phyloP scores from a whole-genome alignment of 441 rosid genomes.

The Syzygium syzygioides region DNA sequence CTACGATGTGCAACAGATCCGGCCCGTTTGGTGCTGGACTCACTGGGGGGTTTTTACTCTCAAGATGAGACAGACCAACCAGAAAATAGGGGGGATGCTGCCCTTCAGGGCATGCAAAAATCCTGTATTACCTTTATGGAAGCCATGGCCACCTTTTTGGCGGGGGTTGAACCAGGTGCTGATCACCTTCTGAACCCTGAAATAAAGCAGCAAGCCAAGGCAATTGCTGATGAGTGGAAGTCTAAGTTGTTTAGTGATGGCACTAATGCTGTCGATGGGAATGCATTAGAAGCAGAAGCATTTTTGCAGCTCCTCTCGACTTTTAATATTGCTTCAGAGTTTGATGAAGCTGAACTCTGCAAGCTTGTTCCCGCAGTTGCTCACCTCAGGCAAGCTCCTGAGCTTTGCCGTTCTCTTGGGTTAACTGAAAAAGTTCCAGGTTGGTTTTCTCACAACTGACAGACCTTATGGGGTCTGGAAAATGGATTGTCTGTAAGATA shows the following conservation, averaged over 20 bases:
- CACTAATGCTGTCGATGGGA: conserved; percentile 27
- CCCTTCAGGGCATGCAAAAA: conserved; percentile 35
- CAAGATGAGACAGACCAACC: conserved; percentile 27
- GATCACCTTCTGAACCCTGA: conserved; percentile 38
- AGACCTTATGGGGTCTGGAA: conserved; percentile 31
- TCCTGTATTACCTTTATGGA: conserved; percentile 29
- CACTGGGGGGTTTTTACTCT: conserved; percentile 35
- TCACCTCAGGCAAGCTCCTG: conserved; percentile 37
- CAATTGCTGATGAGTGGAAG: conserved; percentile 41
- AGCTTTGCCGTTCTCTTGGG: conserved; percentile 35
- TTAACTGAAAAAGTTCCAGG: conserved; percentile 18
- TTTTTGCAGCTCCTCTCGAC: conserved; percentile 47
- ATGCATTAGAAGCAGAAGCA: conserved; percentile 38
- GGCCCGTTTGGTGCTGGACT: conserved; percentile 37
- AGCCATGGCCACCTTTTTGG: conserved; percentile 32
- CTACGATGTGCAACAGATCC: conserved; percentile 39
- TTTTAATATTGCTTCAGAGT: conserved; percentile 44
- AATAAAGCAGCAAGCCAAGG: conserved; percentile 41
- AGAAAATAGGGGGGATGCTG: conserved; percentile 29
- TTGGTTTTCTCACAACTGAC: conserved; percentile 18
- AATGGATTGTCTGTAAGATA: conserved; percentile 18
- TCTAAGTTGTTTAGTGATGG: conserved; percentile 31
- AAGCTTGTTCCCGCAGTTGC: conserved; percentile 35
- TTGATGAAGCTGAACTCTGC: conserved; percentile 40
- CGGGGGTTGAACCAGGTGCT: conserved; percentile 33